Evolutionary conservation across 371 early-diverging fungal species (phyloP), one percentile per base, ranked within the genome.

Genomic region (Mortierella sp.): DNA sequence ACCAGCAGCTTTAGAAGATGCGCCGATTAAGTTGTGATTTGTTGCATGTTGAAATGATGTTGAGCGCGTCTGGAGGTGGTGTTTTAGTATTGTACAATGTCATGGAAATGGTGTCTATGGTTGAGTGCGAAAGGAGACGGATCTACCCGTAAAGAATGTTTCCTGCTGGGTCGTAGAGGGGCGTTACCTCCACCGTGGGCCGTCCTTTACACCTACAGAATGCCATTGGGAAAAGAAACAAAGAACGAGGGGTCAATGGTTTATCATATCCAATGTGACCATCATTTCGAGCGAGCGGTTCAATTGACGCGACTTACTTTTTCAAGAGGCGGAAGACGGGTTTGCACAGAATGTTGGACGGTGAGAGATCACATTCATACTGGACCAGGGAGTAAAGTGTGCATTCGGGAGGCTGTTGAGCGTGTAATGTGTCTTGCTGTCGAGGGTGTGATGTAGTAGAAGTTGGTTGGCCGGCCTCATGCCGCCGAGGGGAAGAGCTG

Each of bases 321-420:
- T 79, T 78, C 50, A 81, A 34, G 63, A 90, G 77, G 16, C 86
- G 77, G 60, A 88, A 88, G 55, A 86, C 8, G 16, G 85, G 77
- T n/a, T 73, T 73, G 65, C 82, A 73, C 85, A 90, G 72, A 73
- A 90, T 73, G 55, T 74, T 55, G n/a, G 73, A n/a, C 31, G 82
- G 80, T 0, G 79, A 74, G 34, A 85, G 80, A 77, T 79, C 77
- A 38, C 87, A 86, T 55, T 86, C 87, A 58, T 86, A 86, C 31
- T 86, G 87, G 5, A 86, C 80, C n/a, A 86, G 28, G 21, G 83
- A 86, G 78, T 76, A 86, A n/a, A 86, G 76, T 24, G 80, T 80
- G 50, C 87, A 86, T 80, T 82, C 82, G 28, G 19, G 52, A 4
- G 65, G 38, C 11, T 73, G 73, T 10, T 38, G 24, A 13, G 50